A percentile compares a stretch with the other conserved stretches of the same genome.
Evolutionary conservation across 805 yeast genomes (phyloP).

Genomic region (Ogataea paradorogensis): DNA sequence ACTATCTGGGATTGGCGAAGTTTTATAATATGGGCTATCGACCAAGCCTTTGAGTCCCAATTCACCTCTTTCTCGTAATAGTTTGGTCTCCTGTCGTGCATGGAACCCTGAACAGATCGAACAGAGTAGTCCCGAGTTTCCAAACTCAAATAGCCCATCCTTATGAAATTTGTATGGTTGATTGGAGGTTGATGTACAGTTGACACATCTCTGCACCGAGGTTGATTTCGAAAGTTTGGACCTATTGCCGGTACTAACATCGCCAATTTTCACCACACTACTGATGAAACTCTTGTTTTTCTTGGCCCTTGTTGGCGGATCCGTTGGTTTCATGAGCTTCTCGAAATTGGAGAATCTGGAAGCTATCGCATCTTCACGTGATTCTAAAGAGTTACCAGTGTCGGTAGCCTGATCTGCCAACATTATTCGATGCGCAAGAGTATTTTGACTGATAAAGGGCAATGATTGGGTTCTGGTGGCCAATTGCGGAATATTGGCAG

Average conservation of each 20-base stretch:
- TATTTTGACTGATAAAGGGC: conserved; percentile 32
- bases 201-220: conserved; percentile 27
- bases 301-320: conserved; percentile 30
- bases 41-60: conserved; percentile 33
- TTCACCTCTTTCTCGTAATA: conserved; percentile 32
- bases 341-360: conserved; percentile 32
- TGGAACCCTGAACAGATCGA: conserved; percentile 27
- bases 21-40: conserved; percentile 29
- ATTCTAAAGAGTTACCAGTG: conserved; percentile 18
- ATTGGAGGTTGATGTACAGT: conserved; percentile 28
- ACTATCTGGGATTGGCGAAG: conserved; percentile 5
- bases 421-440: conserved; percentile 33
- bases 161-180: conserved; percentile 34
- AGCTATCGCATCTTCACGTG: conserved; percentile 28
- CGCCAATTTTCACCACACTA: conserved; percentile 33
- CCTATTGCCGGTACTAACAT: conserved; percentile 17
- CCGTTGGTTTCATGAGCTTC: conserved; percentile 23
- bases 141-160: conserved; percentile 34
- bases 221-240: conserved; percentile 12
- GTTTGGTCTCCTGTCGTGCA: conserved; percentile 21
- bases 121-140: conserved; percentile 35
- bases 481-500: conserved; percentile 24
- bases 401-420: conserved; percentile 23
- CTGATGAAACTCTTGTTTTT: conserved; percentile 32
- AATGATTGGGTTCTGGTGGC: conserved; percentile 37